These are phyloP conservation scores for Erodium texanum DNA, from an alignment of 441 rosid species.

Conservation along the genomic window DNA sequence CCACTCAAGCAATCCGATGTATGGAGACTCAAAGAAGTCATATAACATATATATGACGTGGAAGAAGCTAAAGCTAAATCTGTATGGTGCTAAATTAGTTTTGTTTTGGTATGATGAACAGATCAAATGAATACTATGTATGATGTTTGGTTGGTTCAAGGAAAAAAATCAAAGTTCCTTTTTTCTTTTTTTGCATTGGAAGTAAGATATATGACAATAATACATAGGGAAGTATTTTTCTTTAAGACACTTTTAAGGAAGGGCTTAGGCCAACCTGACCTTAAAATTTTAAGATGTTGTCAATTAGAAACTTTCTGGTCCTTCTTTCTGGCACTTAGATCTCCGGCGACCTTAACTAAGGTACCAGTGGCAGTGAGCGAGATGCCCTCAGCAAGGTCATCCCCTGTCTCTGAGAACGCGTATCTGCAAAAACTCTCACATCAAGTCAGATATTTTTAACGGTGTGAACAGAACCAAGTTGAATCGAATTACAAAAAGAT, in stretches of 20 bases:
- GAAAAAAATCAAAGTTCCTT: background rate
- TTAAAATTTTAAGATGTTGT: conserved; percentile 21
- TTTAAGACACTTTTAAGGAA: background rate
- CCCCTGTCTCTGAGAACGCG: conserved; percentile 27
- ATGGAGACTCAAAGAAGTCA: conserved; percentile 36
- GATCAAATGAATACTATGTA: background rate
- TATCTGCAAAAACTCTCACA: conserved; percentile 19
- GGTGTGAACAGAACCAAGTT: too few species aligned
- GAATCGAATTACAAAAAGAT: background rate
- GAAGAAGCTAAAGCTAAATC: background rate
- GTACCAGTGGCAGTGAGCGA: conserved; percentile 18
- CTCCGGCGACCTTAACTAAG: conserved; percentile 21
- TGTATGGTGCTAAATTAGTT: background rate
- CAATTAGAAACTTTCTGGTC: conserved; percentile 23
- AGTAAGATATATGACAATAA: background rate
- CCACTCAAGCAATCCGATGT: conserved; percentile 76
- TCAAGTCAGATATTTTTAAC: too few species aligned
- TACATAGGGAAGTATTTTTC: background rate
- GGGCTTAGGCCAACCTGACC: conserved; percentile 3
- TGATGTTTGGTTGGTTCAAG: background rate
- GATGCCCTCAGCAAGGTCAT: conserved; percentile 28
- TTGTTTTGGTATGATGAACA: background rate
- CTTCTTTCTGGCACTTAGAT: conserved; percentile 27
- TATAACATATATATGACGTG: conserved; percentile 20
- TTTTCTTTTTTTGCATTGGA: background rate